These are phyloP conservation scores for Fusarium xyrophilum DNA, from an alignment of 2,329 filamentous ascomycete species.

Conservation along the genomic window DNA sequence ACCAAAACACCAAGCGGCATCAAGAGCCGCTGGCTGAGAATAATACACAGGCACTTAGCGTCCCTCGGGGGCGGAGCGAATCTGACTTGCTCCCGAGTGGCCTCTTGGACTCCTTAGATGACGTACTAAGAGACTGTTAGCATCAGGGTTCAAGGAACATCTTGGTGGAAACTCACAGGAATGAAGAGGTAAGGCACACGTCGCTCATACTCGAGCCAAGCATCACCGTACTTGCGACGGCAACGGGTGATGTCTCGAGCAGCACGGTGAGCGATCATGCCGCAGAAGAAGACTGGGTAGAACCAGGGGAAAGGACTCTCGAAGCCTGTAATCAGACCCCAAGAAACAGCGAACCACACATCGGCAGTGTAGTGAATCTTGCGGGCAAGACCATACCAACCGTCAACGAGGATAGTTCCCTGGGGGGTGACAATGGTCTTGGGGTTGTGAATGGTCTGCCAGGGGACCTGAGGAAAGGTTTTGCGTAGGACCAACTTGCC, in stretches of 20 bases:
- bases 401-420: conserved; percentile 80
- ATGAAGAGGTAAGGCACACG: conserved; percentile 85
- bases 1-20: not conserved
- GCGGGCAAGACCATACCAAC: conserved; percentile 80
- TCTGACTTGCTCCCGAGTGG: not conserved
- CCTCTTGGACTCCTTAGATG: conserved; percentile 44
- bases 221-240: conserved; percentile 79
- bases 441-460: conserved; percentile 82
- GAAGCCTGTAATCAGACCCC: conserved; percentile 61
- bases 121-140: conserved; percentile 49
- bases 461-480: conserved; percentile 90
- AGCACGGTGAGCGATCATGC: conserved; percentile 84
- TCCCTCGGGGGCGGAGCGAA: not conserved
- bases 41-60: not conserved
- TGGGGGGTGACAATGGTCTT: conserved; percentile 75
- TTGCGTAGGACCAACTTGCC: conserved; percentile 74
- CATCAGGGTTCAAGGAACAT: not conserved
- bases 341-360: conserved; percentile 57
- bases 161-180: conserved; percentile 55
- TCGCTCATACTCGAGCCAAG: conserved; percentile 81
- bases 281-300: conserved; percentile 81
- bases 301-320: conserved; percentile 87
- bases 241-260: conserved; percentile 79
- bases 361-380: conserved; percentile 64
- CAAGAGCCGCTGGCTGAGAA: not conserved